Evolutionary conservation across 805 yeast genomes (phyloP).

Genomic region (Candida mattraensis): DNA sequence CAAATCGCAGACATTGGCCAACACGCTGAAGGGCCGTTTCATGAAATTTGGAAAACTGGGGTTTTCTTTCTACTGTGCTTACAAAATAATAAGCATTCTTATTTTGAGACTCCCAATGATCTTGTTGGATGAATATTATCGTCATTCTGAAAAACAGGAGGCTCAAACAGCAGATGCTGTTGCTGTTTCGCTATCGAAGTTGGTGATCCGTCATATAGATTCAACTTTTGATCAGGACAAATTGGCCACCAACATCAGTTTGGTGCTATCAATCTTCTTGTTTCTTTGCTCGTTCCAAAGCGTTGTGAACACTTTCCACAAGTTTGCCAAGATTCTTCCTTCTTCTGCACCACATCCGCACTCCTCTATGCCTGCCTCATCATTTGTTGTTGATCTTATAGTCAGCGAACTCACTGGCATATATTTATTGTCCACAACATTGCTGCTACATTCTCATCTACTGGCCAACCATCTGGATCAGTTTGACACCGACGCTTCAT

Average conservation of each 20-base stretch:
- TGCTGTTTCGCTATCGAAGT: slow-evolving; percentile 47
- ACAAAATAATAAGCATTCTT: slow-evolving; percentile 44
- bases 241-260: slow-evolving; percentile 45
- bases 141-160: slow-evolving; percentile 4
- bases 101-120: slow-evolving; percentile 41
- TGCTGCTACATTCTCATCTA: slow-evolving; percentile 45
- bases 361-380: slow-evolving; percentile 2
- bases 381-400: slow-evolving; percentile 32
- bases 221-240: slow-evolving; percentile 36
- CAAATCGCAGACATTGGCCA: slow-evolving; percentile 9
- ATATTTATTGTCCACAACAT: slow-evolving; percentile 51
- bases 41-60: slow-evolving; percentile 9
- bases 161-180: slow-evolving; percentile 41
- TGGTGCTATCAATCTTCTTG: slow-evolving; percentile 56
- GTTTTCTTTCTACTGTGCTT: slow-evolving; percentile 50
- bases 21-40: slow-evolving; percentile 16
- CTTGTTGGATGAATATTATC: slow-evolving; percentile 15
- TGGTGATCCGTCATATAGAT: slow-evolving; percentile 31
- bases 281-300: slow-evolving; percentile 66
- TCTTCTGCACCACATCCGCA: slow-evolving; percentile 2
- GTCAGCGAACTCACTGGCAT: slow-evolving; percentile 49
- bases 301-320: slow-evolving; percentile 59
- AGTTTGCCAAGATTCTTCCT: slow-evolving; percentile 36
- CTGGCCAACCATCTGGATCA: slow-evolving; percentile 44
- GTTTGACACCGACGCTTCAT: slow-evolving; percentile 35